Evolutionary conservation across 192 early-diverging fungal species (phyloP).

Genomic region (Allomyces javanicus): DNA sequence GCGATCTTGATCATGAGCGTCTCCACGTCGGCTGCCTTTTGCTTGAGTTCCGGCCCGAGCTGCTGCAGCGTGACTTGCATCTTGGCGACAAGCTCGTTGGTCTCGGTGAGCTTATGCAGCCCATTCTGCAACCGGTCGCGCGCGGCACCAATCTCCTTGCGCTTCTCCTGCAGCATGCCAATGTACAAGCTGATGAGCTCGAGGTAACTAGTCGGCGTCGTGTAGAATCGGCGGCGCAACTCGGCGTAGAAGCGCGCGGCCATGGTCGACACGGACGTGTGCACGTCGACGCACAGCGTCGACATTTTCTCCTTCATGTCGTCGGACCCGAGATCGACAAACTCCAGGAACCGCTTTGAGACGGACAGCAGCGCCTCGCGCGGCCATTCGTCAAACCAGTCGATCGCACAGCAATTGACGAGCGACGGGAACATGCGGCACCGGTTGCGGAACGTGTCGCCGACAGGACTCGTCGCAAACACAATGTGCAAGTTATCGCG

Average conservation of each 20-base stretch:
- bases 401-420: conserved; percentile 98
- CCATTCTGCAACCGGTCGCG: conserved; percentile 95
- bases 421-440: conserved; percentile 97
- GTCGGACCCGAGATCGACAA: conserved; percentile 64
- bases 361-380: conserved; percentile 97
- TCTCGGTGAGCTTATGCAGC: conserved; percentile 82
- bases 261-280: conserved; percentile 69
- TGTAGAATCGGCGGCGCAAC: conserved; percentile 57
- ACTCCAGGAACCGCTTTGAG: conserved; percentile 78
- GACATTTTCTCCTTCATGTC: conserved; percentile 51
- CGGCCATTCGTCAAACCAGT: conserved; percentile 99
- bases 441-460: conserved; percentile 66
- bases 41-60: conserved; percentile 65
- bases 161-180: conserved; percentile 72
- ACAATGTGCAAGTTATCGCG: conserved; percentile 94
- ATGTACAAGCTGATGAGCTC: conserved; percentile 92
- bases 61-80: conserved; percentile 64
- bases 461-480: conserved; percentile 99
- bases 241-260: conserved; percentile 65
- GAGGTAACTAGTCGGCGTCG: conserved; percentile 92
- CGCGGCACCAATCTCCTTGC: conserved; percentile 86
- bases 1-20: conserved; percentile 92
- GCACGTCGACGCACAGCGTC: conserved; percentile 80
- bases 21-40: conserved; percentile 75
- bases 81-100: conserved; percentile 85